Percentiles rank a stretch among this genome's conserved stretches.
These are phyloP conservation scores for Incumbomyces lentus DNA, from an alignment of 2,329 filamentous ascomycete genomes.

Conservation along the genomic window DNA sequence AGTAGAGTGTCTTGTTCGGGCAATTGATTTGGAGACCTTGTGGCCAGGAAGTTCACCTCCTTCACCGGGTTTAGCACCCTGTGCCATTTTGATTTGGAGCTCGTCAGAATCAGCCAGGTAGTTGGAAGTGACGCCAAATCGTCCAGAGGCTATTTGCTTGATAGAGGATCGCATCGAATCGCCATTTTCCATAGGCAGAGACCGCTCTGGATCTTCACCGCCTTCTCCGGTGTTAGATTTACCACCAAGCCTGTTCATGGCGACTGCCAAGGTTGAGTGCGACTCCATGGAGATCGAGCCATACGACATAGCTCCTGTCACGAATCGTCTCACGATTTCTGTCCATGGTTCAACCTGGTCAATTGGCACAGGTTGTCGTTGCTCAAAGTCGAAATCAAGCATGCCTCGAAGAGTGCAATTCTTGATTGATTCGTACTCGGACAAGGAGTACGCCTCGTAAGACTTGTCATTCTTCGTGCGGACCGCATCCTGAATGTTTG, in stretches of 20 bases:
- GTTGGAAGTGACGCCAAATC: conserved; percentile 90
- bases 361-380: conserved; percentile 73
- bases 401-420: conserved; percentile 88
- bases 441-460: conserved; percentile 88
- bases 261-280: conserved; percentile 87
- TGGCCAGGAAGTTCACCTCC: conserved; percentile 94
- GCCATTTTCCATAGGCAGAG: conserved; percentile 73
- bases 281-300: conserved; percentile 98
- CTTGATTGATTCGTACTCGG: conserved; percentile 94
- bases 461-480: conserved; percentile 97
- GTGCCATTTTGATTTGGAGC: conserved; percentile 98
- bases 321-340: conserved; percentile 91
- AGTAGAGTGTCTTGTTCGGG: conserved; percentile 87
- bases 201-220: conserved; percentile 89
- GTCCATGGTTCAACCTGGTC: conserved; percentile 98
- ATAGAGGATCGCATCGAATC: conserved; percentile 97
- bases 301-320: conserved; percentile 96
- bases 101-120: conserved; percentile 94
- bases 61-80: conserved; percentile 94
- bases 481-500: conserved; percentile 93
- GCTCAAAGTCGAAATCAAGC: conserved; percentile 92
- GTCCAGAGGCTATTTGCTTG: conserved; percentile 92
- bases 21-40: conserved; percentile 91
- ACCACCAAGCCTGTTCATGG: conserved; percentile 91
- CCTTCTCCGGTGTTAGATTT: conserved; percentile 98